Conservation (phyloP, 2,329 filamentous ascomycete species). For the Epichloe amarillans region DNA sequence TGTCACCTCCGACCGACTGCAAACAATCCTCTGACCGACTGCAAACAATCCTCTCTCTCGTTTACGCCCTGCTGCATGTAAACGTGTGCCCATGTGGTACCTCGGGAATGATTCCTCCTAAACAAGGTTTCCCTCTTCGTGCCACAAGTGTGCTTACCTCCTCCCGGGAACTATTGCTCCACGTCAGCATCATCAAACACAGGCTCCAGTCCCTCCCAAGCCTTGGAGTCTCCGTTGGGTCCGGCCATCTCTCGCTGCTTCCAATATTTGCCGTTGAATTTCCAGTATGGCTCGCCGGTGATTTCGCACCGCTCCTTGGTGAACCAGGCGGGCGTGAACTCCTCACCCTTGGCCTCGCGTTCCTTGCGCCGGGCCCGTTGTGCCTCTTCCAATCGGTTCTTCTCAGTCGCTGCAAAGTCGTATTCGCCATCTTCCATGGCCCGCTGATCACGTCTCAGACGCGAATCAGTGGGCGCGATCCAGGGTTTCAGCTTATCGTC, state of each 20-base stretch:
- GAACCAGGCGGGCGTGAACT: conserved; percentile 83
- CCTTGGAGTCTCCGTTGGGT: conserved; percentile 37
- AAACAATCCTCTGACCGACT: too few relatives aligned
- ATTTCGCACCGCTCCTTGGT: conserved; percentile 54
- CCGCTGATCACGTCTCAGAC: conserved; percentile 84
- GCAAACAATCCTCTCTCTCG: too few relatives aligned
- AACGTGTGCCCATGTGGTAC: too few relatives aligned
- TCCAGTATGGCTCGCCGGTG: conserved; percentile 85
- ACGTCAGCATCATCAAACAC: conserved; percentile 42
- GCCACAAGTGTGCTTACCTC: neutral
- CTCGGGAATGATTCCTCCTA: too few relatives aligned
- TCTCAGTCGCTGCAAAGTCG: conserved; percentile 82
- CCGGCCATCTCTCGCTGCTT: conserved; percentile 53
- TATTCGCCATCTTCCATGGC: conserved; percentile 99
- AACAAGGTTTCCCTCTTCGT: too few relatives aligned
- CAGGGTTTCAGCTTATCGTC: conserved; percentile 66
- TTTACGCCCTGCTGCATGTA: too few relatives aligned
- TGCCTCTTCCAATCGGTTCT: conserved; percentile 85
- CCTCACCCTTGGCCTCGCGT: conserved; percentile 65
- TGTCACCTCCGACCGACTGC: too few relatives aligned
- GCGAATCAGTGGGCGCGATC: conserved; percentile 83
- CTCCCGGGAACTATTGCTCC: conserved; percentile 3
- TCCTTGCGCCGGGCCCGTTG: conserved; percentile 64
- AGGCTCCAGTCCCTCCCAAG: conserved; percentile 63
- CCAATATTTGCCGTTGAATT: conserved; percentile 86